Base-by-base conservation (phyloP, 495 filamentous ascomycete species). In the Neurospora sp. region DNA sequence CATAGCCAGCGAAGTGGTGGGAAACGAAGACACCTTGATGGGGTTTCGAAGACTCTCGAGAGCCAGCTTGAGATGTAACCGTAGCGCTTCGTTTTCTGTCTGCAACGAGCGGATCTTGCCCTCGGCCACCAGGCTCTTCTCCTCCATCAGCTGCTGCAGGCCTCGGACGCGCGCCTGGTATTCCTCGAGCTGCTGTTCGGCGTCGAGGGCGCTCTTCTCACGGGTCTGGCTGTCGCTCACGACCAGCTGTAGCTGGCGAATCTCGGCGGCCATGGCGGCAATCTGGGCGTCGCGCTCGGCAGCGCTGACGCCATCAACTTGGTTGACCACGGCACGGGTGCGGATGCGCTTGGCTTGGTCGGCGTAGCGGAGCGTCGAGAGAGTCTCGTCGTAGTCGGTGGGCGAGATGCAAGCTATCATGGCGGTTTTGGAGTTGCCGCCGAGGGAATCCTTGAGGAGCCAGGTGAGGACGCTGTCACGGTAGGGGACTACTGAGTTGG, bases 381-480 rank as follows among this genome's bases (percentile, higher is more conserved):
- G 90, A 0, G 96, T 98, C 79, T 99, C 96, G 70, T 99, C 96
- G 80, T 98, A 99, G 84, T 99, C 96, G 1, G 90, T 90, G 0
- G 96, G 96, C 8, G 94, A 88, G 77, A 99, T 97, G 80, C 96
- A 98, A 16, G 96, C 96, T 74, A 99, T 98, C 96, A 99, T 99
- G 47, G 96, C 96, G 8, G 96, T 99, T 81, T 98, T 99, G 75
- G 89, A 92, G 83, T 99, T 99, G 44, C 96, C 96, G 18, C 96
- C 96, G 2, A 99, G 86, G 3, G 90, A 93, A 80, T 98, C 96
- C 78, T 98, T 98, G 74, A 99, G 85, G 27, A 99, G 86, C 94
- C 94, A 98, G 10, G 96, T 99, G n/a, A 99, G 87, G 76, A 99
- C 94, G 3, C 92, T 95, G 83, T 99, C 96, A 47, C 96, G 92